A percentile compares a stretch with the other conserved stretches of the same genome.
Conservation (phyloP, 306 rosid genomes). For the Prunus mume region DNA sequence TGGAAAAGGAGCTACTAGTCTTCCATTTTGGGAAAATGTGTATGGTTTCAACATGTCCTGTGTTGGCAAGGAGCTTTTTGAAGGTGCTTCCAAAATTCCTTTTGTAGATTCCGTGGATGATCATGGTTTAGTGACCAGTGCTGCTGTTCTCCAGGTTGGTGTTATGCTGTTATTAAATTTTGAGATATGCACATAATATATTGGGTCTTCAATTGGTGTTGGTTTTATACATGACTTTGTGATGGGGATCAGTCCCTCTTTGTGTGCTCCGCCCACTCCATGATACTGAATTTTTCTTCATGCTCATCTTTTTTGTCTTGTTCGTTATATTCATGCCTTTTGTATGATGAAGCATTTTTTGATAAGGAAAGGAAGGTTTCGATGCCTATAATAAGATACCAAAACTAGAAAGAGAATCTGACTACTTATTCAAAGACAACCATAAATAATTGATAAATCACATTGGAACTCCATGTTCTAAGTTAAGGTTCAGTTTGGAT, state of each 20-base stretch:
- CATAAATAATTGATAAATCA: not conserved
- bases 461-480: not conserved
- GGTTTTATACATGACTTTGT: not conserved
- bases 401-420: not conserved
- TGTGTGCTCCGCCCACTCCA: not conserved
- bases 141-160: constrained; percentile 78
- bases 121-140: constrained; percentile 67
- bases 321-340: not conserved
- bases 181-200: not conserved
- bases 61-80: constrained; percentile 79
- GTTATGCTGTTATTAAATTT: not conserved
- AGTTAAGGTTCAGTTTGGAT: not conserved
- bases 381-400: not conserved
- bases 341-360: not conserved
- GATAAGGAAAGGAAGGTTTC: not conserved
- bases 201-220: not conserved
- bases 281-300: not conserved
- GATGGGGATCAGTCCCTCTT: not conserved
- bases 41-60: constrained; percentile 74
- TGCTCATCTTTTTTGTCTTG: not conserved
- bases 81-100: constrained; percentile 64
- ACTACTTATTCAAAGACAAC: not conserved
- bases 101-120: constrained; percentile 75
- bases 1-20: constrained; percentile 87
- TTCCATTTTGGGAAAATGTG: constrained; percentile 91